Base-by-base conservation (phyloP, 306 rosid species). In the Castanospermum australe region DNA sequence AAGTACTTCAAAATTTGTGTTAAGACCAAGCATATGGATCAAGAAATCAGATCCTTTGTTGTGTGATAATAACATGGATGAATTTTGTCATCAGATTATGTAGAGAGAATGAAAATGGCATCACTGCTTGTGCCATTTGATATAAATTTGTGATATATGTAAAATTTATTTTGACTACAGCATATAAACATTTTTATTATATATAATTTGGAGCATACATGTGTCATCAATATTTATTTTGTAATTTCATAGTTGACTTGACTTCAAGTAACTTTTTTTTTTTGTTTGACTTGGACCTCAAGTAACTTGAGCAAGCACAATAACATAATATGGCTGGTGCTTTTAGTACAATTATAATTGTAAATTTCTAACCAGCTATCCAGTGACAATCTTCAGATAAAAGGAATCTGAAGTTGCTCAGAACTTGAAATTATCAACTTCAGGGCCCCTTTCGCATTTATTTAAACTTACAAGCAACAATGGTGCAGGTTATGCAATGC, bases 401-500 rank as follows among this genome's bases (percentile, higher is more conserved):
- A 52, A 13, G 72, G 64, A 84, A 24, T 52, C 21, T 69, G 22
- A 41, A 18, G n/a, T 30, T 18, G 39, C 41, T 12, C 33, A 65
- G 32, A 18, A 6, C 8, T 48, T 50, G 8, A 45, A 20, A 18
- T 25, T 14, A 36, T 30, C 36, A n/a, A 55, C 33, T 8, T 38
- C 22, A 12, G 45, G 20, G 5, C 33, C 70, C 30, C 39, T 24
- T 45, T 38, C 35, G 18, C 57, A 36, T 60, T 68, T 59, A 15
- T n/a, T 59, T 74, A 22, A 61, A 60, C 85, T 66, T 66, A 81
- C 38, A 38, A 56, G 78, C 52, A 22, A 56, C 54, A 28, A 54
- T 38, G 55, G 9, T 81, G 84, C 89, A 91, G 97, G 98, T 93
- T 81, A 87, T 91, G 80, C 83, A 79, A 84, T 76, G 88, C 76